Evolutionary conservation across 768 basidiomycete genomes (phyloP).

Genomic region (Pleurotus sapidus): DNA sequence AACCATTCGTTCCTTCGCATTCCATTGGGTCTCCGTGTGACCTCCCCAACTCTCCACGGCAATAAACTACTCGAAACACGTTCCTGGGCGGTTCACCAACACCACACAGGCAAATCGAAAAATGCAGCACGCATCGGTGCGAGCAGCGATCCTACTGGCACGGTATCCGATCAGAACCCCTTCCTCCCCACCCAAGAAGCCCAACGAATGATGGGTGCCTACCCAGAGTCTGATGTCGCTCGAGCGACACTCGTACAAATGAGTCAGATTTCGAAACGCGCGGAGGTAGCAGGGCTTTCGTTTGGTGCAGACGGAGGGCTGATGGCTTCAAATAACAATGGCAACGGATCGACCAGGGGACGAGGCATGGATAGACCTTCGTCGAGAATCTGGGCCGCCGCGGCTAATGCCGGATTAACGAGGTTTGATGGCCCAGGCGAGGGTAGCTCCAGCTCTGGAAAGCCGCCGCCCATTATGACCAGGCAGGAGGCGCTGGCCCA

Average conservation of each 20-base stretch:
- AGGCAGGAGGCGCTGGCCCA: constrained; percentile 47
- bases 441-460: constrained; percentile 16
- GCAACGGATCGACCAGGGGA: constrained; percentile 1
- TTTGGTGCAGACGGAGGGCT: constrained; percentile 13
- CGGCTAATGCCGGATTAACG: constrained; percentile 12
- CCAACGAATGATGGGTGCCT: constrained; percentile 41
- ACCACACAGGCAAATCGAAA: constrained; percentile 7
- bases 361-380: constrained; percentile 9
- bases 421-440: constrained; percentile 6
- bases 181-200: constrained; percentile 60
- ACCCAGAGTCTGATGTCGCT: constrained; percentile 57
- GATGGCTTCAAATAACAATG: constrained; percentile 7
- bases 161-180: constrained; percentile 30
- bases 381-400: constrained; percentile 16
- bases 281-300: constrained; percentile 29
- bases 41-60: background rate
- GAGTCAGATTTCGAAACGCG: constrained; percentile 73
- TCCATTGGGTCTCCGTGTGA: background rate
- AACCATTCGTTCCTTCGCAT: background rate
- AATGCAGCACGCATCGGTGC: background rate
- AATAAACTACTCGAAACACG: background rate
- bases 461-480: constrained; percentile 12
- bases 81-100: no score
- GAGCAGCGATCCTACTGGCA: constrained; percentile 3
- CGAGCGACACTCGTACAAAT: constrained; percentile 71